Percentiles rank a stretch among this genome's conserved stretches.
These are phyloP conservation scores for Phialophora expanda DNA, from an alignment of 2,329 filamentous ascomycete species.

Conservation along the genomic window DNA sequence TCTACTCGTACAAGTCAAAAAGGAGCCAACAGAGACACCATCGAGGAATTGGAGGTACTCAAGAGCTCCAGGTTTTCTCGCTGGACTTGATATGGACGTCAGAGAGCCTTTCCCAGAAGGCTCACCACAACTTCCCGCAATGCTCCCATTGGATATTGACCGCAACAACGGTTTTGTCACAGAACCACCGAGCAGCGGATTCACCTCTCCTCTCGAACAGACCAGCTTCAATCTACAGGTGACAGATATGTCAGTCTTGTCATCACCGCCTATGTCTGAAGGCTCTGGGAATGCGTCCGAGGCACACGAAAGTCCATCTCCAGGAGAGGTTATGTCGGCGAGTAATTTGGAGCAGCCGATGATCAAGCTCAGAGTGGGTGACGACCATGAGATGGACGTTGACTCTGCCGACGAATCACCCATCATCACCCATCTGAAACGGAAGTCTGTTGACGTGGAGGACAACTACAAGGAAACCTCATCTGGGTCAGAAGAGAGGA, in stretches of 20 bases:
- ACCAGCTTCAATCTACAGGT: background rate
- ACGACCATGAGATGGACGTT: slow-evolving; percentile 28
- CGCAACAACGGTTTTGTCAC: slow-evolving; percentile 13
- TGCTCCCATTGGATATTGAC: slow-evolving; percentile 16
- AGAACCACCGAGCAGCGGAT: slow-evolving; percentile 40
- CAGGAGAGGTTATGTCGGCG: slow-evolving; percentile 12
- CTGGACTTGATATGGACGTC: slow-evolving; percentile 37
- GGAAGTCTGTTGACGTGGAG: slow-evolving; percentile 22
- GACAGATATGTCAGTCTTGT: slow-evolving; percentile 1
- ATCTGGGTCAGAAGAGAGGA: slow-evolving; percentile 15
- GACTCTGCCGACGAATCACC: slow-evolving; percentile 34
- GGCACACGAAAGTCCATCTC: background rate
- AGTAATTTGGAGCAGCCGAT: slow-evolving; percentile 35
- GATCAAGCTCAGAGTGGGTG: slow-evolving; percentile 28
- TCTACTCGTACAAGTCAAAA: background rate
- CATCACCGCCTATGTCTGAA: background rate
- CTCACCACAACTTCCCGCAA: slow-evolving; percentile 36
- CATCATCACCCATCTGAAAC: slow-evolving; percentile 28
- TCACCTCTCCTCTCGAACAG: slow-evolving; percentile 32
- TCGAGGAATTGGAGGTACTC: slow-evolving; percentile 39
- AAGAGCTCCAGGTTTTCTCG: slow-evolving; percentile 33
- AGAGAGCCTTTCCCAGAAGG: slow-evolving; percentile 38
- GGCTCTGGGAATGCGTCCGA: background rate
- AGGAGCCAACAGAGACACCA: slow-evolving; percentile 13
- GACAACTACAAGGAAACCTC: background rate